Evolutionary conservation across 345 rosid species (phyloP), one percentile per base, ranked within the genome.

Genomic region (Salix caprea): DNA sequence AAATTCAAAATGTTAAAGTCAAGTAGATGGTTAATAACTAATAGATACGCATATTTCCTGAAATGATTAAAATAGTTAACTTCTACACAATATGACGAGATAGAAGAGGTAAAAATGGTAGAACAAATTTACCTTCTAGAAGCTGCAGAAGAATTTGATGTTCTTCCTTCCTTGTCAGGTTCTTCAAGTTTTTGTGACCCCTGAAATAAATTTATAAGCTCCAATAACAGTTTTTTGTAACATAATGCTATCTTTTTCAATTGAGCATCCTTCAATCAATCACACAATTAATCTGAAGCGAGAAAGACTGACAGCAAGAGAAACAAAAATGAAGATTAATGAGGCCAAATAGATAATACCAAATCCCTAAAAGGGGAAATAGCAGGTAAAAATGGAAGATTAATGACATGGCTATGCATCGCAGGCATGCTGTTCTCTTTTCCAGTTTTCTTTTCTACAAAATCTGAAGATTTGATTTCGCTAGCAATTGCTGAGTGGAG

Each of bases 51-150:
- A 16, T 39, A 26, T 26, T 19, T 58, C 32, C 9, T 13, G 36
- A 36, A 24, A 54, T 23, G 18, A 44, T 8, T 44, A 5, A n/a
- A 73, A 34, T 52, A 62, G 30, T 44, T 28, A 56, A 3, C 7
- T n/a, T 28, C 37, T 14, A 58, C 46, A 52, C 14, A 14, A 42
- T 60, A 67, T 7, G 26, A 46, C 9, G 61, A 32, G 61, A 60
- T 37, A 74, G 58, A 70, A 52, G 65, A 80, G 34, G 24, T 18
- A 30, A 40, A 76, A 65, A 66, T 21, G 58, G 54, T 4, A 42
- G 62, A 80, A 58, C 70, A 80, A 71, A 71, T 71, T 64, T 72
- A 84, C 78, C 74, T 66, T 26, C 64, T 40, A 21, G 26, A 58
- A 58, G 26, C 21, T 30, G 62, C 39, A 66, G 64, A 21, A 37